These are phyloP conservation scores for Hirsutella minnesotensis DNA, from an alignment of 2,329 filamentous ascomycete species.

Conservation along the genomic window DNA sequence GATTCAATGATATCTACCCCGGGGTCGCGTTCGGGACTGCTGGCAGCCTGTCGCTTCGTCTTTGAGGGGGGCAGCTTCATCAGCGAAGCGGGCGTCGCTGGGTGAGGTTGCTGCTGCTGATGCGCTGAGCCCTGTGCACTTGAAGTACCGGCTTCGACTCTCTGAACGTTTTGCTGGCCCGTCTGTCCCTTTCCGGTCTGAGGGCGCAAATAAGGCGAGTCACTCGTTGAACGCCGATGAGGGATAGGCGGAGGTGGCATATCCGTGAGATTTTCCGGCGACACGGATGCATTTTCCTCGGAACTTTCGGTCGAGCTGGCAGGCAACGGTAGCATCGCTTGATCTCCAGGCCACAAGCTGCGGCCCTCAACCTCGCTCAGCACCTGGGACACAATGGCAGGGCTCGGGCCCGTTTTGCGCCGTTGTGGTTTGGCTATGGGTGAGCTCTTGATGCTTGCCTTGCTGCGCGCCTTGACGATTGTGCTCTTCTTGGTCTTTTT, in stretches of 20 bases:
- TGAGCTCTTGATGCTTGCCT: constrained; percentile 52
- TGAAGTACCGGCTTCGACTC: constrained; percentile 2
- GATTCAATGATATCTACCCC: constrained; percentile 43
- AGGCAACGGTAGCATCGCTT: constrained; percentile 24
- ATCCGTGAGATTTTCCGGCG: constrained; percentile 49
- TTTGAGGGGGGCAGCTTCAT: constrained; percentile 60
- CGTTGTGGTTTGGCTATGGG: constrained; percentile 59
- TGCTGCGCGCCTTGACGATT: constrained; percentile 36
- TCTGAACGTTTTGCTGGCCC: constrained; percentile 7
- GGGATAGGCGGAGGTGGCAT: constrained; percentile 61
- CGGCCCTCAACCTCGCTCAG: constrained; percentile 40
- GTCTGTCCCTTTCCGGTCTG: constrained; percentile 27
- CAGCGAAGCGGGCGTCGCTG: constrained; percentile 76
- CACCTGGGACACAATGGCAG: constrained; percentile 43
- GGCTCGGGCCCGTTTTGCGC: constrained; percentile 38
- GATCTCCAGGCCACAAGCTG: constrained; percentile 18
- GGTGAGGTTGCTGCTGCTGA: constrained; percentile 34
- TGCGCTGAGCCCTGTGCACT: constrained; percentile 1
- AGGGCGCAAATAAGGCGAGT: constrained; percentile 55
- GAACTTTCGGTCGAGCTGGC: constrained; percentile 39
- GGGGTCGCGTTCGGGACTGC: constrained; percentile 27
- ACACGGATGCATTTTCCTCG: constrained; percentile 54
- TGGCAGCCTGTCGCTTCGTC: constrained; percentile 32
- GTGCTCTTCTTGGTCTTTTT: constrained; percentile 43
- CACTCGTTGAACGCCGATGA: constrained; percentile 48